These are phyloP conservation scores for Fusarium sp. DNA, from an alignment of 2,329 filamentous ascomycete species.

Conservation along the genomic window DNA sequence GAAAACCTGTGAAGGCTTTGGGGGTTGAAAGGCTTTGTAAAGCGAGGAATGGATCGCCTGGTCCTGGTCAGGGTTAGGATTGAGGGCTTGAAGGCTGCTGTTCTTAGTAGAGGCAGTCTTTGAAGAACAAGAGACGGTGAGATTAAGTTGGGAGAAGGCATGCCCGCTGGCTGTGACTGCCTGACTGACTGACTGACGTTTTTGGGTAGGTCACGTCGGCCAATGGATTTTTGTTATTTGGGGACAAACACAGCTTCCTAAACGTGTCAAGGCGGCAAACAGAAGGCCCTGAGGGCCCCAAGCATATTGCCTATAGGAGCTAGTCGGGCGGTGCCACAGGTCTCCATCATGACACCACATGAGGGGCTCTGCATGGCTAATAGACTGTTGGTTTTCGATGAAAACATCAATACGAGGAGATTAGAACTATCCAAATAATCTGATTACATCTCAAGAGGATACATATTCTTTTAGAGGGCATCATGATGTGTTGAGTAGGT, in stretches of 20 bases:
- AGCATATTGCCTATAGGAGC: slow-evolving; percentile 33
- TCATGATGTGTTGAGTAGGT: background rate
- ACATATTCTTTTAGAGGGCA: background rate
- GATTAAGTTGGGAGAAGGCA: slow-evolving; percentile 53
- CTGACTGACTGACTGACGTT: slow-evolving; percentile 18
- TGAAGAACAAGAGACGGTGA: slow-evolving; percentile 53
- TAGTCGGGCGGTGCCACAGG: slow-evolving; percentile 27
- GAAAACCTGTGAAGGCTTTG: slow-evolving; percentile 50
- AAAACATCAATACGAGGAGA: background rate
- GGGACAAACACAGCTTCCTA: slow-evolving; percentile 44
- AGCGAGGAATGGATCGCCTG: slow-evolving; percentile 41
- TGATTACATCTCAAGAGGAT: background rate
- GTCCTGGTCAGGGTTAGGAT: slow-evolving; percentile 21
- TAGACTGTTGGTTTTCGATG: background rate
- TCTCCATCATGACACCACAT: slow-evolving; percentile 27
- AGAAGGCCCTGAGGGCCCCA: slow-evolving; percentile 20
- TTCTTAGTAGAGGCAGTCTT: slow-evolving; percentile 54
- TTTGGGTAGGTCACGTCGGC: slow-evolving; percentile 37
- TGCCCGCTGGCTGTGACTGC: slow-evolving; percentile 37
- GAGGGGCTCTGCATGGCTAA: slow-evolving; percentile 12
- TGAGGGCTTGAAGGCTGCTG: slow-evolving; percentile 47
- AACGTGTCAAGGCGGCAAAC: slow-evolving; percentile 42
- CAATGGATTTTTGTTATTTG: slow-evolving; percentile 43
- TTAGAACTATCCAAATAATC: background rate
- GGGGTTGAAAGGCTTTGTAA: slow-evolving; percentile 42